Base-by-base conservation (phyloP, 1,284 basidiomycete genomes). In the Macrocystidia cucumis region DNA sequence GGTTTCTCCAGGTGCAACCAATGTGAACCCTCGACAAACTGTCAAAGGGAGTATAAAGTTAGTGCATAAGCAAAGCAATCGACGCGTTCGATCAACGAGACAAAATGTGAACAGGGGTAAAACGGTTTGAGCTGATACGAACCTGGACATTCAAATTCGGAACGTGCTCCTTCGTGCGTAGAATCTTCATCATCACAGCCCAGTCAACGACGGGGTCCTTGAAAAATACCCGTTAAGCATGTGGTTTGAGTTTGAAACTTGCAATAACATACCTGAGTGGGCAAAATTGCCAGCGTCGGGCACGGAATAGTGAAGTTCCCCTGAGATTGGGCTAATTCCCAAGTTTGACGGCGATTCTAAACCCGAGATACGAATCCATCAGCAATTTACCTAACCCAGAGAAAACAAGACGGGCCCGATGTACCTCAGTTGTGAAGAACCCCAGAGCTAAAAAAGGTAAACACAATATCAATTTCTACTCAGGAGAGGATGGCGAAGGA, bases 141-240 rank as follows among this genome's bases (percentile, higher is more conserved):
- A 79, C 78, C 56, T 67, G 55, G 2, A 62, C 66, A 4, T 64
- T 72, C n/a, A 75, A 44, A 18, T 67, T 57, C 1, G 76, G 70
- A 19, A 81, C 38, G 46, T 67, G 74, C 2, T 57, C 46, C 1
- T 49, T 56, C 12, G 69, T 69, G 4, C 63, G 57, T 3, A 75
- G 50, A 18, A 68, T 35, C 26, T 59, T 50, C 5, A 67, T 54
- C 2, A 63, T 60, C 5, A 50, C 25, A 1, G 45, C 48, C 78
- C 81, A 83, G 51, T 82, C 62, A 1, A 73, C 78, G 3, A 84
- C 80, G 11, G 76, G 72, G 47, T 84, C 80, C 72, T 74, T n/a
- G 41, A 39, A 11, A 18, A 18, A 18, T 30, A n/a, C 25, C 27
- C 14, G 8, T 13, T 5, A 38, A 23, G 25, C 3, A 37, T 21